Conservation (phyloP, 257 asterid species). For the Oldenlandia corymbosa region DNA sequence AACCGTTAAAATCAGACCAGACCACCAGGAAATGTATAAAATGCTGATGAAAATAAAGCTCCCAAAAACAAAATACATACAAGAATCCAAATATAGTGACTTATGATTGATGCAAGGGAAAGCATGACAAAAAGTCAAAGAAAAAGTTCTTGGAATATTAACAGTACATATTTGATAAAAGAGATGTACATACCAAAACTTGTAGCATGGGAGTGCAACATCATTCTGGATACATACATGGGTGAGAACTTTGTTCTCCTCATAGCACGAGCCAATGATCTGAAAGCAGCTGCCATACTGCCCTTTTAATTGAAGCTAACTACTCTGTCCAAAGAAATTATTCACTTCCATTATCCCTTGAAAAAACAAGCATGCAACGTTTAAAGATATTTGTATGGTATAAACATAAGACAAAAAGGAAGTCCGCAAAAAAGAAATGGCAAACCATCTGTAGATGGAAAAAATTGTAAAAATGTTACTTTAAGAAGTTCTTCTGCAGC, state of each 20-base stretch:
- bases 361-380: not conserved
- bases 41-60: not conserved
- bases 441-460: no score
- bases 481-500: no score
- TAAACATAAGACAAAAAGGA: no score
- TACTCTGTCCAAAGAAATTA: slow-evolving; percentile 9
- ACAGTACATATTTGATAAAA: not conserved
- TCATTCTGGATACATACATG: slow-evolving; percentile 29
- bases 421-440: no score
- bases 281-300: slow-evolving; percentile 47
- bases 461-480: no score
- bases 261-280: slow-evolving; percentile 48
- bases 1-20: not conserved
- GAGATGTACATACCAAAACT: slow-evolving; percentile 58
- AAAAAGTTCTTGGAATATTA: not conserved
- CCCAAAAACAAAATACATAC: not conserved
- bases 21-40: not conserved
- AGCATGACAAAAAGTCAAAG: slow-evolving; percentile 1
- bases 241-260: slow-evolving; percentile 35
- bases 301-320: not conserved
- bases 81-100: not conserved
- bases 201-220: slow-evolving; percentile 77
- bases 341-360: not conserved
- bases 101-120: not conserved
- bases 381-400: no score